Percentiles rank a stretch among this genome's conserved stretches.
phyloP scores from a whole-genome alignment of 441 rosid genomes.

The Populus tomentosa region DNA sequence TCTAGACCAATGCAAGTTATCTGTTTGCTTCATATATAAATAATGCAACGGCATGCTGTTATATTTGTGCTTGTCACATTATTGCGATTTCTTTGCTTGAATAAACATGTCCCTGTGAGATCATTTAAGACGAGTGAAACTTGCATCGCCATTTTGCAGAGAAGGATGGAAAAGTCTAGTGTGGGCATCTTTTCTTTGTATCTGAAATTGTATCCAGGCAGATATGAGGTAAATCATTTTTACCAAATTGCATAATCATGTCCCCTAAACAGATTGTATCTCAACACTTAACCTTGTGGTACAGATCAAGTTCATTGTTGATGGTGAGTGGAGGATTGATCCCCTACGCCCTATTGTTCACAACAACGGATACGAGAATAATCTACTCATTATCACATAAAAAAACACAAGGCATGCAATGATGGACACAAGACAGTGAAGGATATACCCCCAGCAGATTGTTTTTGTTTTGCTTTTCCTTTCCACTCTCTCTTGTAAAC shows the following conservation, averaged over 20 bases:
- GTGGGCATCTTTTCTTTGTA: slow-evolving; percentile 53
- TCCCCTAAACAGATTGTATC: neutral
- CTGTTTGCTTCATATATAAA: neutral
- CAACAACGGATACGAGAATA: slow-evolving; percentile 60
- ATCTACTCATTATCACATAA: slow-evolving; percentile 55
- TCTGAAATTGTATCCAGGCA: slow-evolving; percentile 76
- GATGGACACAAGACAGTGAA: too few species aligned
- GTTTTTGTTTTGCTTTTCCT: too few species aligned
- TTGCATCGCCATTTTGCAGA: slow-evolving; percentile 38
- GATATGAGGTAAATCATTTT: slow-evolving; percentile 58
- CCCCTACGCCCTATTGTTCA: slow-evolving; percentile 69
- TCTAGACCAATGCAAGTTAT: neutral
- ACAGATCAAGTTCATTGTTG: slow-evolving; percentile 87
- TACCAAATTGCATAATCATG: neutral
- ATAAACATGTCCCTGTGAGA: neutral
- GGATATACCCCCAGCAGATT: too few species aligned
- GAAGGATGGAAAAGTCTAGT: slow-evolving; percentile 79
- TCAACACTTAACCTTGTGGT: neutral
- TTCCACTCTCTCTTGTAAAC: too few species aligned
- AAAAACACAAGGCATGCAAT: neutral
- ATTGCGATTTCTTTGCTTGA: neutral
- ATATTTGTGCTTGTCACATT: neutral
- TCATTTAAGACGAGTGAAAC: neutral
- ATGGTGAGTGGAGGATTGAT: slow-evolving; percentile 85
- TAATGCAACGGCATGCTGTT: neutral